These are phyloP conservation scores for Otatea glauca DNA, from an alignment of 176 grass and related monocot species.

Conservation along the genomic window DNA sequence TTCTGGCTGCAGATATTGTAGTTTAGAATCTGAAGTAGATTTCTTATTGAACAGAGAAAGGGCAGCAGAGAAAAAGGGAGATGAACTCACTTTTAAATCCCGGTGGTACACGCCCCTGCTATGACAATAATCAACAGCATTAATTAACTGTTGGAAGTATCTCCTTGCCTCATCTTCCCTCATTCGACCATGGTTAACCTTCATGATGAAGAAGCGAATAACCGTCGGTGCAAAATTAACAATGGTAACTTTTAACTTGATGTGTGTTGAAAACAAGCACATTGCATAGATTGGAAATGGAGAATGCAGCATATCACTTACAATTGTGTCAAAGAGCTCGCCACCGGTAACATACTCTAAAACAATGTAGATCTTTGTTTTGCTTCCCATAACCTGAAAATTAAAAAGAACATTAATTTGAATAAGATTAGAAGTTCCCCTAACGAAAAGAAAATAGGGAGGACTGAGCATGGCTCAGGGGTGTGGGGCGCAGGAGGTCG, in stretches of 20 bases:
- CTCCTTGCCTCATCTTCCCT: conserved; percentile 94
- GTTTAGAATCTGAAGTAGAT: conserved; percentile 39
- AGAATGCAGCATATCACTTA: conserved; percentile 51
- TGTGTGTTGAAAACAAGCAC: background rate
- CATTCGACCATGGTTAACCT: conserved; percentile 94
- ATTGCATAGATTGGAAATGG: background rate
- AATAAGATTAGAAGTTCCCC: conserved; percentile 10
- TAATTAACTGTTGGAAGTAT: conserved; percentile 96
- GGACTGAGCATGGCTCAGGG: too few relatives aligned
- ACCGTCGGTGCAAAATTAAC: background rate
- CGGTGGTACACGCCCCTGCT: conserved; percentile 98
- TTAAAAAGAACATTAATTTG: conserved; percentile 8
- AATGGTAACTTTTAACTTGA: background rate
- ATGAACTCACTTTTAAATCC: conserved; percentile 75
- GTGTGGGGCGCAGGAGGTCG: too few relatives aligned
- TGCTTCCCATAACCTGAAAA: conserved; percentile 96
- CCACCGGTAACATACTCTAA: conserved; percentile 86
- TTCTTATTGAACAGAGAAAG: background rate
- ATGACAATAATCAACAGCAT: conserved; percentile 98
- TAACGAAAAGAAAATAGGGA: conserved; percentile 12
- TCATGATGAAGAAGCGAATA: conserved; percentile 36
- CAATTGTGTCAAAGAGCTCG: conserved; percentile 94
- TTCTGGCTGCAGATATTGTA: conserved; percentile 68
- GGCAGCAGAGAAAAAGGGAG: background rate
- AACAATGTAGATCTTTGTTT: conserved; percentile 91